Base-by-base conservation (phyloP, 495 filamentous ascomycete genomes). In the Cairneyella variabilis region DNA sequence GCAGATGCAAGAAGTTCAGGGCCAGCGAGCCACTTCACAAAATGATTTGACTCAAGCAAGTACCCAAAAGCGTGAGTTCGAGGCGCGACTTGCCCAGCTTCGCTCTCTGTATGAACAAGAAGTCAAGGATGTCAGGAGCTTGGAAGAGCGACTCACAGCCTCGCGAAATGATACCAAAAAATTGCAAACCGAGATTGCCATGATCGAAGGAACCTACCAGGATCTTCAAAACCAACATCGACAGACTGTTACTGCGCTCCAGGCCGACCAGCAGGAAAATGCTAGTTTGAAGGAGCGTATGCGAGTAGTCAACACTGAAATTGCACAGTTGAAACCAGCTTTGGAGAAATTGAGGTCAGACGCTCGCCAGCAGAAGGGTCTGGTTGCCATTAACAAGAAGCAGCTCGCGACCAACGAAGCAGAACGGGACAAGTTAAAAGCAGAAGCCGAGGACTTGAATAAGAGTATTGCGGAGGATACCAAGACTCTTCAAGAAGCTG, bases 361-460 rank as follows among this genome's bases (percentile, higher is more conserved):
- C 57, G 89, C 91, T 34, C 83, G 93, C 18, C 93, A 96, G 64
- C 90, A 97, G 70, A 96, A 95, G 69, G 93, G 93, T 9, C 70
- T 96, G 38, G 93, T 95, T 39, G 90, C 95, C 3, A 97, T 98
- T 69, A 95, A 95, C 72, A 97, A 95, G 72, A 97, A 98, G 71
- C 93, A 98, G 71, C 76, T 97, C 42, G 78, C 86, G 30, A 96
- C 92, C 1, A 85, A 84, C 54, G 95, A 98, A 67, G 79, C 76
- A 26, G 93, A 97, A 62, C 78, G 85, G 14, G 91, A 96, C 37
- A 92, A 88, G 69, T 66, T 93, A 34, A 89, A 90, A 69, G 69
- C 69, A 7, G 90, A 96, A 59, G 85, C 88, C 34, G 83, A 86
- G 25, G 80, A 82, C 23, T 66, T 89, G 30, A 76, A 79, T 27